These are phyloP conservation scores for Rosa chinensis DNA, from an alignment of 306 rosid genomes.

Conservation along the genomic window DNA sequence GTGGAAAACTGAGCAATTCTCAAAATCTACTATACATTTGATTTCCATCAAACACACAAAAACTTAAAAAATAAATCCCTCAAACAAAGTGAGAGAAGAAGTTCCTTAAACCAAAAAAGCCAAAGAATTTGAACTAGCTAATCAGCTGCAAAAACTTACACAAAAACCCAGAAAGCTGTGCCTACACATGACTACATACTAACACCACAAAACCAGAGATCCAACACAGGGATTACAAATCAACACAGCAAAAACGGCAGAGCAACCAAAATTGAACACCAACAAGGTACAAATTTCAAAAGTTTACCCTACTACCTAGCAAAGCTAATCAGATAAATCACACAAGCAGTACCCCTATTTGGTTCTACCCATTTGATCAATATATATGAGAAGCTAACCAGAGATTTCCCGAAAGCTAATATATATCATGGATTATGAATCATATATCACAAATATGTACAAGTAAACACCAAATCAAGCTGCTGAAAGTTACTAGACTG, in stretches of 20 bases:
- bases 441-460: too few relatives aligned
- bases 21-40: too few relatives aligned
- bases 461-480: too few relatives aligned
- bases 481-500: too few relatives aligned
- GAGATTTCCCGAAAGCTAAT: too few relatives aligned
- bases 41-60: neutral
- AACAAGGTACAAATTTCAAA: neutral
- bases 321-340: too few relatives aligned
- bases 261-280: neutral
- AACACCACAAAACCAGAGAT: constrained; percentile 27
- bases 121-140: constrained; percentile 12
- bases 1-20: neutral
- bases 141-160: constrained; percentile 5
- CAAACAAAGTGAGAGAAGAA: neutral
- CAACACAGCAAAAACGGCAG: neutral
- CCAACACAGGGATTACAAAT: constrained; percentile 21
- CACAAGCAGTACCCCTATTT: too few relatives aligned
- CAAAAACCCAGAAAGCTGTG: neutral
- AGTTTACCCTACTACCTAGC: constrained; percentile 1
- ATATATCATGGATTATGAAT: too few relatives aligned
- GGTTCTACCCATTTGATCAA: too few relatives aligned
- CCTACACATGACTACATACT: neutral
- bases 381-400: too few relatives aligned
- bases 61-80: neutral
- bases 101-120: neutral